phyloP scores from a whole-genome alignment of 139 green algal genomes.

The Pleodorina starrii region DNA sequence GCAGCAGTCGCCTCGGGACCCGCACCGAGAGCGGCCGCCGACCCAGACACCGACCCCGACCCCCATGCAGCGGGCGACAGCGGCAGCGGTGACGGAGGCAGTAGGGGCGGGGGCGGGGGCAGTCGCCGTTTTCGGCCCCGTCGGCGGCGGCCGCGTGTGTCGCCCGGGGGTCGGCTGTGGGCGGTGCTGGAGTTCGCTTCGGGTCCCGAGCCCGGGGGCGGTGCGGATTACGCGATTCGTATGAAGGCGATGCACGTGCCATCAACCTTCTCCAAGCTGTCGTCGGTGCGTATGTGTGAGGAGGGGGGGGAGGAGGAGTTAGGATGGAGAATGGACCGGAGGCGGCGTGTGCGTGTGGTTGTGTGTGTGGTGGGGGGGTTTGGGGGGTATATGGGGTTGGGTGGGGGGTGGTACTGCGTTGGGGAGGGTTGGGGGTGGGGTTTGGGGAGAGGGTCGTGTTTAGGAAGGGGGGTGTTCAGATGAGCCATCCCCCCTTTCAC shows the following conservation, averaged over 20 bases:
- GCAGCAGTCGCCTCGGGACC: neutral
- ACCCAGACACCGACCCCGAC: neutral
- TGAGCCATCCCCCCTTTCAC: too few relatives aligned
- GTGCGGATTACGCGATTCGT: conserved; percentile 58
- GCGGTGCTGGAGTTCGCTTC: conserved; percentile 60
- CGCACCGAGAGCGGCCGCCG: neutral
- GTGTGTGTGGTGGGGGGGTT: too few relatives aligned
- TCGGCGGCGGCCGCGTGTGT: neutral
- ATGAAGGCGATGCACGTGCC: conserved; percentile 58
- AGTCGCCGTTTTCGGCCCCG: too few relatives aligned
- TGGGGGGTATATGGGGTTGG: too few relatives aligned
- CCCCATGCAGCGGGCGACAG: neutral
- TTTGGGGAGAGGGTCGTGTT: too few relatives aligned
- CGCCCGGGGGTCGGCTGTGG: conserved; percentile 14
- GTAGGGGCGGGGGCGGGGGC: too few relatives aligned
- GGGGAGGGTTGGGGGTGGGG: too few relatives aligned
- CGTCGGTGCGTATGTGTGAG: neutral
- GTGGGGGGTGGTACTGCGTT: too few relatives aligned
- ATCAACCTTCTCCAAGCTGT: conserved; percentile 28
- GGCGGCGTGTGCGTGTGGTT: too few relatives aligned
- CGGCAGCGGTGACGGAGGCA: neutral
- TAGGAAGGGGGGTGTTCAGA: too few relatives aligned
- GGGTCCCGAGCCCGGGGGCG: neutral
- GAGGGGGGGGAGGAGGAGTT: neutral
- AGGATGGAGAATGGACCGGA: too few relatives aligned